Evolutionary conservation across 805 yeast species (phyloP).

Genomic region (Komagataella phaffii): DNA sequence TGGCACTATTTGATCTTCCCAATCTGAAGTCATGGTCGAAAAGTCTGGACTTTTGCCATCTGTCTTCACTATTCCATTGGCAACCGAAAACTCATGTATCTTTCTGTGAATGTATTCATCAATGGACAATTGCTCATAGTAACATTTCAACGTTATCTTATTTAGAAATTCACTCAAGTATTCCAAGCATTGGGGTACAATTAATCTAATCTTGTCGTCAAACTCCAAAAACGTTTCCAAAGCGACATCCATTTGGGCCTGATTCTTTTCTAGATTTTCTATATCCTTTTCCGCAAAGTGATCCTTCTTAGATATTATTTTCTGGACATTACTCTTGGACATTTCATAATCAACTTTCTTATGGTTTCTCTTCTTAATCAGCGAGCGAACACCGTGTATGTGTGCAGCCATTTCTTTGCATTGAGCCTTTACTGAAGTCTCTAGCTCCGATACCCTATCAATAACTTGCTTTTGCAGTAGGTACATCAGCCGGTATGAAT

Average conservation of each 20-base stretch:
- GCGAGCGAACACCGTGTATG: slow-evolving; percentile 21
- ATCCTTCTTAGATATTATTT: slow-evolving; percentile 18
- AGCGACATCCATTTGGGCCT: slow-evolving; percentile 17
- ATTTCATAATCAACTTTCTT: slow-evolving; percentile 28
- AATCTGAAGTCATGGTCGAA: slow-evolving; percentile 21
- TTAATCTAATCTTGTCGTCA: slow-evolving; percentile 23
- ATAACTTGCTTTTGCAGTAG: slow-evolving; percentile 12
- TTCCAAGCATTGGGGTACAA: slow-evolving; percentile 31
- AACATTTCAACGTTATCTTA: slow-evolving; percentile 21
- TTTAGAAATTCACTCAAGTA: slow-evolving; percentile 36
- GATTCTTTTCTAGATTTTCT: slow-evolving; percentile 17
- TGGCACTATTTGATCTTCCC: slow-evolving; percentile 22
- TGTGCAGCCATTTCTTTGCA: slow-evolving; percentile 25
- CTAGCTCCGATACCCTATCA: slow-evolving; percentile 8
- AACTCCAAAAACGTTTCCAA: slow-evolving; percentile 19
- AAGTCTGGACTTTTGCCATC: slow-evolving; percentile 9
- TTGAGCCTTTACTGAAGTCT: slow-evolving; percentile 18
- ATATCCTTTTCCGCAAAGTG: slow-evolving; percentile 25
- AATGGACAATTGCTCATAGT: slow-evolving; percentile 24
- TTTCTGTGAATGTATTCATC: slow-evolving; percentile 18
- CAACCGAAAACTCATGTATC: slow-evolving; percentile 12
- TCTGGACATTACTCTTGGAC: slow-evolving; percentile 22
- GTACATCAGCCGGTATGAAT: slow-evolving; percentile 13
- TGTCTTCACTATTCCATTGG: slow-evolving; percentile 17
- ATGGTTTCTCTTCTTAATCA: slow-evolving; percentile 29